Conservation (phyloP, 106 monocot species). For the Platanthera guangdongensis region DNA sequence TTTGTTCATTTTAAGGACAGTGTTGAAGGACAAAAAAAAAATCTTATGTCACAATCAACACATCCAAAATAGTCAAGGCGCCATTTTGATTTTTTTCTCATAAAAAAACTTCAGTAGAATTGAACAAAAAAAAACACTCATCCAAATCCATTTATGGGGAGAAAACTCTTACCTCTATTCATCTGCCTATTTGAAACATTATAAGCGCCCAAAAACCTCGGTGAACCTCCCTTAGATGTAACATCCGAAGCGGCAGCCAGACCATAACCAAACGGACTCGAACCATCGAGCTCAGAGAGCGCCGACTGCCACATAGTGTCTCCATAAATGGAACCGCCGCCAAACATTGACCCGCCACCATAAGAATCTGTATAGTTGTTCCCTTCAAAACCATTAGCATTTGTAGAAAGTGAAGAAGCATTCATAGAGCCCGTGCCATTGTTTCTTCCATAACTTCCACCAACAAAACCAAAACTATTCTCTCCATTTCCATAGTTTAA, state of each 20-base stretch:
- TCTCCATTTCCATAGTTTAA: constrained; percentile 38
- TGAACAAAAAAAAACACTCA: background rate
- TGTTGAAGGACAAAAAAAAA: too few relatives aligned
- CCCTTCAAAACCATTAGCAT: constrained; percentile 32
- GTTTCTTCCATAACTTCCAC: constrained; percentile 33
- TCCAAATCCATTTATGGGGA: background rate
- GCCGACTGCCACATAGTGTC: constrained; percentile 52
- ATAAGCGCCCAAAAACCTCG: constrained; percentile 43
- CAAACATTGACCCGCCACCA: constrained; percentile 23
- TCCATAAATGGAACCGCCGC: constrained; percentile 38
- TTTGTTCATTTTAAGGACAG: too few relatives aligned
- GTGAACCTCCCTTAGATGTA: constrained; percentile 22
- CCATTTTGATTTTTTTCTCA: background rate
- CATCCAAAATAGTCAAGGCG: too few relatives aligned
- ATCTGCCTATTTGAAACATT: constrained; percentile 41
- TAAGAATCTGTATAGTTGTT: constrained; percentile 38
- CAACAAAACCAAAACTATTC: constrained; percentile 29
- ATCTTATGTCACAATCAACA: background rate
- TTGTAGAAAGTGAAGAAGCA: constrained; percentile 23
- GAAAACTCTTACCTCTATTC: constrained; percentile 44
- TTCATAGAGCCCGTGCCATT: constrained; percentile 20
- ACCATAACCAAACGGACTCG: constrained; percentile 59
- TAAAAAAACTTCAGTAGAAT: background rate
- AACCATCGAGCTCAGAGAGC: constrained; percentile 45
- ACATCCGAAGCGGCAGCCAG: constrained; percentile 42